Evolutionary conservation across 768 basidiomycete genomes (phyloP), one percentile per base, ranked within the genome.

Genomic region (Termitomyces sp.): DNA sequence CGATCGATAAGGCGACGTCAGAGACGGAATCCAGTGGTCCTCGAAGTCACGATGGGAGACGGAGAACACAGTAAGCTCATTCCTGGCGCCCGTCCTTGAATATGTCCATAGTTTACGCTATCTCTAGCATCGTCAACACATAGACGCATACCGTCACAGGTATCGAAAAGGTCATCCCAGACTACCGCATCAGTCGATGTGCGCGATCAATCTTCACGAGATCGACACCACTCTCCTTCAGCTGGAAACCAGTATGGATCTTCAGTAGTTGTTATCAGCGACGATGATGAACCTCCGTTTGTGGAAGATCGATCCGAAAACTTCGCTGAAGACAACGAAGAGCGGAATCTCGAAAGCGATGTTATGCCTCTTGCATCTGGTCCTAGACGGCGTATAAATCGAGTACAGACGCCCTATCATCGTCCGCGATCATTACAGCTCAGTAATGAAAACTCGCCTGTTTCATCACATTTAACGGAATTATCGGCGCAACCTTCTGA

Each of bases 381-480:
- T 55, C 24, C 29, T 14, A 8, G 46, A 12, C 49, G 50, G 32
- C 26, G 51, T 14, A 53, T 52, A n/a, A 8, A n/a, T n/a, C 49
- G 59, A 34, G 27, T 37, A 31, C 59, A 57, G 37, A 59, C 59
- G 7, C 59, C 59, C 24, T 59, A 51, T 44, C 41, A 29, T 16
- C 49, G 27, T 20, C 18, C 58, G 4, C 46, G 51, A 22, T 53
- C 52, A 34, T 41, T 53, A n/a, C 47, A 53, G 14, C 37, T 36
- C 1, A 46, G 37, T 37, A 46, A 29, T 22, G 31, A 46, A 43
- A 16, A 6, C n/a, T 52, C 42, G n/a, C 50, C 42, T 16, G 24
- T 32, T 16, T 18, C 36, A 16, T 32, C 61, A 7, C 64, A 68
- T 13, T 14, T 86, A 86, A 0, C 59, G 65, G 3, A 87, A 81